Evolutionary conservation across 2,329 filamentous ascomycete species (phyloP).

Genomic region (Celoporthe dispersa): DNA sequence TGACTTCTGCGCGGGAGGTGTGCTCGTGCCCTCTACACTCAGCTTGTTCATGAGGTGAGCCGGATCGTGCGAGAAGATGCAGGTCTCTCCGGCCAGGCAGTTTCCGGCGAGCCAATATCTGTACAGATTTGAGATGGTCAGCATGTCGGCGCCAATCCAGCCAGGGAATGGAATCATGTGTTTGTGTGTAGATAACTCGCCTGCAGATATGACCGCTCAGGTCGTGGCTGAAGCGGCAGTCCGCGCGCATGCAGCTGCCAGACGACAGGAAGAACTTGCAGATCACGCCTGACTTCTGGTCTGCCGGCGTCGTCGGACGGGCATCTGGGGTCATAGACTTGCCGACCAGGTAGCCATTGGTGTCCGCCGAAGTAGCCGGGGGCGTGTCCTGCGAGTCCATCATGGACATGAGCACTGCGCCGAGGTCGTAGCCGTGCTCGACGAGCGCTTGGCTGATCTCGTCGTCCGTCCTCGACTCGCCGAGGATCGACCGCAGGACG

Average conservation of each 20-base stretch:
- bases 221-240: conserved; percentile 97
- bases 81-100: conserved; percentile 90
- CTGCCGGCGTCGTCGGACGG: conserved; percentile 76
- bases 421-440: conserved; percentile 88
- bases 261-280: conserved; percentile 98
- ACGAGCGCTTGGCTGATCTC: conserved; percentile 93
- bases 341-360: conserved; percentile 73
- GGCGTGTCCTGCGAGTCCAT: conserved; percentile 68
- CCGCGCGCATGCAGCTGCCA: conserved; percentile 92
- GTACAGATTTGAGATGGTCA: conserved; percentile 19
- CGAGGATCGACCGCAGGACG: conserved; percentile 92
- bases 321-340: conserved; percentile 83
- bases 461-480: conserved; percentile 86
- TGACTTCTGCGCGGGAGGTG: conserved; percentile 65
- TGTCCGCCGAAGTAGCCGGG: conserved; percentile 43
- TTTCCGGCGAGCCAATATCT: conserved; percentile 97
- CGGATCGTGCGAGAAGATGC: conserved; percentile 96
- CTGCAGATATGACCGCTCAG: conserved; percentile 97
- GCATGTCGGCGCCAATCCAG: conserved; percentile 22
- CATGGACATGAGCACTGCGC: conserved; percentile 85
- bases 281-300: conserved; percentile 82
- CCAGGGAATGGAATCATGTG: not conserved
- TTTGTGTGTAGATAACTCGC: conserved; percentile 58
- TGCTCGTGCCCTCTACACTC: conserved; percentile 69
- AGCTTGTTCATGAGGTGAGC: conserved; percentile 83